These are phyloP conservation scores for Heterobasidion parviporum DNA, from an alignment of 1,284 basidiomycete species.

Conservation along the genomic window DNA sequence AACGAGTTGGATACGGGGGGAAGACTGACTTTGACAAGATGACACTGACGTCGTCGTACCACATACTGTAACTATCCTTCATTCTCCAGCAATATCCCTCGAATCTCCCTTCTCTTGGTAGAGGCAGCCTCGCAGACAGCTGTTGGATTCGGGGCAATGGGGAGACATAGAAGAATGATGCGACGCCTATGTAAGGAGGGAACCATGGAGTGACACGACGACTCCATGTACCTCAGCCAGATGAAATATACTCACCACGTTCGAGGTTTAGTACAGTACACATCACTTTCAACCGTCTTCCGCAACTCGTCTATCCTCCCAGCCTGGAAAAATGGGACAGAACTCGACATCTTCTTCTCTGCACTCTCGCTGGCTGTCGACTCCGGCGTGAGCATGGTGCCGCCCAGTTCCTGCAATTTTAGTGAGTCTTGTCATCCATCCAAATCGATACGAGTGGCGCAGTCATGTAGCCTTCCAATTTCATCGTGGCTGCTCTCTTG, in stretches of 20 bases:
- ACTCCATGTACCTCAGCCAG: too few species aligned
- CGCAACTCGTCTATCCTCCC: slow-evolving; percentile 18
- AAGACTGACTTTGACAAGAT: too few species aligned
- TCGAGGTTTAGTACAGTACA: slow-evolving; percentile 22
- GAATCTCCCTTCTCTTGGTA: too few species aligned
- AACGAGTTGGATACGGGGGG: too few species aligned
- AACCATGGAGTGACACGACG: too few species aligned
- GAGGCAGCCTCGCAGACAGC: too few species aligned
- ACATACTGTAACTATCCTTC: too few species aligned
- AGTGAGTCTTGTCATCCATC: background rate
- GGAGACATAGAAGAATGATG: too few species aligned
- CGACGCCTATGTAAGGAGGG: too few species aligned
- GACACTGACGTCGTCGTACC: too few species aligned
- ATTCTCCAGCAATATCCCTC: too few species aligned
- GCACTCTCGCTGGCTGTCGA: slow-evolving; percentile 9
- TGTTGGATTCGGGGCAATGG: too few species aligned
- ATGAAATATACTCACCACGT: slow-evolving; percentile 17
- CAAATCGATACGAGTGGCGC: slow-evolving; percentile 7
- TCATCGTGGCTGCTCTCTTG: slow-evolving; percentile 14
- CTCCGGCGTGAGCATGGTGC: slow-evolving; percentile 18
- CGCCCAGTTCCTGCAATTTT: slow-evolving; percentile 16
- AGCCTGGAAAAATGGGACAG: slow-evolving; percentile 21
- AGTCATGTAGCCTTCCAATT: slow-evolving; percentile 19
- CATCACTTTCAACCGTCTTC: slow-evolving; percentile 19
- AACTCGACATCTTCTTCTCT: slow-evolving; percentile 20